These are phyloP conservation scores for Colletotrichum falcatum DNA, from an alignment of 2,329 filamentous ascomycete species.

Conservation along the genomic window DNA sequence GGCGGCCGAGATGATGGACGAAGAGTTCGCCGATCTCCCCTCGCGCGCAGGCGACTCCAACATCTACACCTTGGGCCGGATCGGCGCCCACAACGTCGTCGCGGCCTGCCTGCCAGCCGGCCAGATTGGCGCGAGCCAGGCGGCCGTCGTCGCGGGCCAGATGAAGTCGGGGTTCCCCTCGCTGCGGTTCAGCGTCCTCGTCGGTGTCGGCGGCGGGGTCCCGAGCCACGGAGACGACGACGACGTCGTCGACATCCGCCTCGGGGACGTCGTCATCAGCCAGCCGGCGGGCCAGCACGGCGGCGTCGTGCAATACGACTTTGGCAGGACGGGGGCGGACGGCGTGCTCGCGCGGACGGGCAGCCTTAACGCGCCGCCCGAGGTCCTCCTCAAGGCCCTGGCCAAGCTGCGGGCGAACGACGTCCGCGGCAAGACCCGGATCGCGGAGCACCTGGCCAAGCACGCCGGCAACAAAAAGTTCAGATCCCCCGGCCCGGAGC, in stretches of 20 bases:
- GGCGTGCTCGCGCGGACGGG: constrained; percentile 19
- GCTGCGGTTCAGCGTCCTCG: constrained; percentile 36
- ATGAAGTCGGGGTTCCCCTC: constrained; percentile 45
- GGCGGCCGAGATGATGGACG: constrained; percentile 27
- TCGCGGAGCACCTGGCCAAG: constrained; percentile 22
- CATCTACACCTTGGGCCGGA: constrained; percentile 37
- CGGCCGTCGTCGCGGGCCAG: constrained; percentile 43
- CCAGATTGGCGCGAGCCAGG: constrained; percentile 33
- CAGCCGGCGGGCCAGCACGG: constrained; percentile 7
- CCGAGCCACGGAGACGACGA: constrained; percentile 35
- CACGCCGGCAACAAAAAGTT: constrained; percentile 19
- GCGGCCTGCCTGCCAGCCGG: constrained; percentile 41
- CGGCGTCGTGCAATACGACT: constrained; percentile 33
- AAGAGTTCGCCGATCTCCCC: constrained; percentile 8
- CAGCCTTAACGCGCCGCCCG: constrained; percentile 20
- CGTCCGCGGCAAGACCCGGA: constrained; percentile 21
- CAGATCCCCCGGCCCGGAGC: constrained; percentile 18
- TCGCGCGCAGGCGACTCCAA: background rate
- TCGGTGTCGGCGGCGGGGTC: constrained; percentile 46
- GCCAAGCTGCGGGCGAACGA: constrained; percentile 25
- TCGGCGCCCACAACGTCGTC: constrained; percentile 42
- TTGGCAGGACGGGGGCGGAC: constrained; percentile 9
- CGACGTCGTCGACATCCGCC: constrained; percentile 26
- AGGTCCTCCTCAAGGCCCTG: constrained; percentile 36
- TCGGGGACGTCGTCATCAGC: background rate